A percentile compares a stretch with the other conserved stretches of the same genome.
phyloP scores from a whole-genome alignment of 768 basidiomycete species.

The Hebeloma cylindrosporum region DNA sequence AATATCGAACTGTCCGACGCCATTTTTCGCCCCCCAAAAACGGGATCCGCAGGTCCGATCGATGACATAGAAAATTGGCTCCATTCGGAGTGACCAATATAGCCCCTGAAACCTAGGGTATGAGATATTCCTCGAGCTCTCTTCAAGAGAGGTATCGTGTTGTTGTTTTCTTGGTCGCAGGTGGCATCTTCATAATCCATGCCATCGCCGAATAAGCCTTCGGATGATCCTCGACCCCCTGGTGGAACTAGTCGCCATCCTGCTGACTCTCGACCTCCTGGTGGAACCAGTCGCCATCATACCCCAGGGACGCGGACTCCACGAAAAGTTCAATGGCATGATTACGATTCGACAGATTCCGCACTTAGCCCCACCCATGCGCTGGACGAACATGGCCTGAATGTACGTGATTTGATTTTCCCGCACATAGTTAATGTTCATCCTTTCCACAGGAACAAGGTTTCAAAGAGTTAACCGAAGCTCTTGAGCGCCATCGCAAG shows the following conservation, averaged over 20 bases:
- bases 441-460: slow-evolving; percentile 39
- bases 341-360: slow-evolving; percentile 15
- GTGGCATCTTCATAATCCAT: too few species aligned
- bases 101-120: neutral
- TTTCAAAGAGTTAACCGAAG: slow-evolving; percentile 44
- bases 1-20: too few species aligned
- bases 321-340: slow-evolving; percentile 54
- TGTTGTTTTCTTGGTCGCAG: too few species aligned
- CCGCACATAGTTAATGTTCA: slow-evolving; percentile 6
- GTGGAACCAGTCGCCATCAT: slow-evolving; percentile 3
- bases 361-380: slow-evolving; percentile 31
- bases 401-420: slow-evolving; percentile 39
- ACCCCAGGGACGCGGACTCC: slow-evolving; percentile 42
- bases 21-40: too few species aligned
- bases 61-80: neutral
- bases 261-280: slow-evolving; percentile 3
- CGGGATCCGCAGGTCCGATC: too few species aligned
- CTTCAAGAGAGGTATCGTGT: too few species aligned
- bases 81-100: neutral
- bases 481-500: slow-evolving; percentile 51
- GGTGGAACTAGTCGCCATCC: neutral
- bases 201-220: too few species aligned
- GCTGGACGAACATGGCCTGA: slow-evolving; percentile 53
- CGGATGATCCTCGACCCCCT: slow-evolving; percentile 1
- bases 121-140: too few species aligned